Conservation (phyloP, 2,329 filamentous ascomycete species). For the Helicocarpus griseus region DNA sequence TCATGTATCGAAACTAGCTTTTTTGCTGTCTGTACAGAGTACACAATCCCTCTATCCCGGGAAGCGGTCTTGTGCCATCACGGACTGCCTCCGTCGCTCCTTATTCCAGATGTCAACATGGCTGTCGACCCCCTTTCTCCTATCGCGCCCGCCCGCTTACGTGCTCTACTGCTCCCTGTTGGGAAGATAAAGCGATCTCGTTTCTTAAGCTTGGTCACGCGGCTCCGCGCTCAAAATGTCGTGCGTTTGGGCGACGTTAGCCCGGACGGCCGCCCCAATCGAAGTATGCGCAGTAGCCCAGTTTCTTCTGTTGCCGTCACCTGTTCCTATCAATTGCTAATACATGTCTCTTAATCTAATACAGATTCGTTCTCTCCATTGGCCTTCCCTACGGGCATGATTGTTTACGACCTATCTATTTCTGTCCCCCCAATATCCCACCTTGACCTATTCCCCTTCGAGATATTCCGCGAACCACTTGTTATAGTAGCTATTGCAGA, state of each 20-base stretch:
- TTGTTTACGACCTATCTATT: slow-evolving; percentile 80
- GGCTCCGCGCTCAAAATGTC: slow-evolving; percentile 68
- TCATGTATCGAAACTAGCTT: slow-evolving; percentile 18
- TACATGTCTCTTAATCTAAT: slow-evolving; percentile 8
- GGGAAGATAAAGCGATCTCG: slow-evolving; percentile 74
- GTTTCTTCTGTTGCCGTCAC: neutral
- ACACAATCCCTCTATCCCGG: slow-evolving; percentile 17
- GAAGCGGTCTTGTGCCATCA: slow-evolving; percentile 25
- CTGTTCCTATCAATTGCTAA: slow-evolving; percentile 10
- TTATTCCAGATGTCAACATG: slow-evolving; percentile 54
- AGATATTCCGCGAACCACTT: slow-evolving; percentile 76
- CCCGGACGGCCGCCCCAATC: slow-evolving; percentile 72
- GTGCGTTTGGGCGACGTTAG: slow-evolving; percentile 79
- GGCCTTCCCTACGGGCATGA: slow-evolving; percentile 73
- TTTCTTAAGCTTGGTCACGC: slow-evolving; percentile 68
- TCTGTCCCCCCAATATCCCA: slow-evolving; percentile 72
- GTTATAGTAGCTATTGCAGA: slow-evolving; percentile 79
- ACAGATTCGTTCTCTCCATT: slow-evolving; percentile 88
- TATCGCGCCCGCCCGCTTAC: slow-evolving; percentile 82
- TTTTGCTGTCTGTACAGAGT: too few relatives aligned
- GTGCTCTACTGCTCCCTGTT: slow-evolving; percentile 75
- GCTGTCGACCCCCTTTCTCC: slow-evolving; percentile 81
- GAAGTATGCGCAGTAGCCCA: slow-evolving; percentile 51
- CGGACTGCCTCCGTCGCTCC: slow-evolving; percentile 23
- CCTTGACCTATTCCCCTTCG: slow-evolving; percentile 73